Evolutionary conservation across 1,284 basidiomycete genomes (phyloP), one percentile per base, ranked within the genome.

Genomic region (Neolentinus lepideus): DNA sequence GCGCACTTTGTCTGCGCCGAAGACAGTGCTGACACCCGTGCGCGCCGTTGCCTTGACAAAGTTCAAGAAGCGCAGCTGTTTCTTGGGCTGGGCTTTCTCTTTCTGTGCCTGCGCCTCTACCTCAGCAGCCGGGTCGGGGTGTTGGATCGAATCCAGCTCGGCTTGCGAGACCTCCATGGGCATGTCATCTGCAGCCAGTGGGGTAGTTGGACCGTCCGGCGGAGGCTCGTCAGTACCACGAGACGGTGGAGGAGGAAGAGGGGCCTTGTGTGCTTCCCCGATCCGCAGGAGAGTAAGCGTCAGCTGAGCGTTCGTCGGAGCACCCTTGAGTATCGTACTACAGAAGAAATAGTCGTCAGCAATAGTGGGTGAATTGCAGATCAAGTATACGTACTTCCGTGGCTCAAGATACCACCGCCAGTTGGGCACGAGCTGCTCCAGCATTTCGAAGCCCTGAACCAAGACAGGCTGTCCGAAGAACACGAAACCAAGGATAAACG

Each of bases 261-360:
- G 77, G 0, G 69, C 63, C 54, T 73, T 71, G 35, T 67, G 66
- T 0, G 67, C 68, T 60, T 81, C 79, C 6, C 71, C 74, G 29
- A 80, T 71, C 12, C 79, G 72, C 2, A 81, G 65, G 25, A 82
- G 63, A 27, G 79, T 77, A 2, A 82, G 65, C 0, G 77, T 76
- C 38, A 82, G 70, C 59, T 83, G 80, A 3, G 79, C 77, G 59
- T 83, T 77, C 48, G 80, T 83, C 2, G 81, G 81, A 0, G 80
- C 78, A 10, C 76, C 72, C 22, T 69, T 72, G 14, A 81, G 64
- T 36, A 82, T 60, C 2, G 76, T 75, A 65, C 76, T 78, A 22
- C 11, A 31, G 29, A 12, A 31, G 21, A 25, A 1, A 16, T 38
- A 31, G 8, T 29, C n/a, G 51, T 3, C 2, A 25, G 45, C 19